Percentiles rank a stretch among this genome's conserved stretches.
Conservation (phyloP, 192 early-diverging fungal species). For the Backusella macrospora region DNA sequence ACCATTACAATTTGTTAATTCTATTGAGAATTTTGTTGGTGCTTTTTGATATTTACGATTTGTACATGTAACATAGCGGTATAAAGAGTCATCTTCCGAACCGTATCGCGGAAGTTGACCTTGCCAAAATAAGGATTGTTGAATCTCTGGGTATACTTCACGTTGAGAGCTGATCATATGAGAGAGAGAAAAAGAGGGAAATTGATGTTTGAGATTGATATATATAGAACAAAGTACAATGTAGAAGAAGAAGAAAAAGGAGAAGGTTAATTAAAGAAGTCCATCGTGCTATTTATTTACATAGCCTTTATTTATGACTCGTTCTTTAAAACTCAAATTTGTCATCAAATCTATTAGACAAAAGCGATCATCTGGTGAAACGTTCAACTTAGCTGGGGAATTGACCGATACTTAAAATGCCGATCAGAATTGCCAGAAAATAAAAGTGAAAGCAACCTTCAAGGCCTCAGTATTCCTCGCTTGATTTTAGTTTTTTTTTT, state of each 20-base stretch:
- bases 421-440: neutral
- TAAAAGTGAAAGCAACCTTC: neutral
- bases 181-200: neutral
- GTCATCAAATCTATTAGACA: neutral
- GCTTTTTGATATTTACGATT: conserved; percentile 13
- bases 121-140: neutral
- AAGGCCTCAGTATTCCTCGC: neutral
- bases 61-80: neutral
- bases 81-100: neutral
- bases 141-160: neutral
- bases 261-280: conserved; percentile 7
- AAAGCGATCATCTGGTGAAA: conserved; percentile 4
- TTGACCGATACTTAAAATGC: neutral
- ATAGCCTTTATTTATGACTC: neutral
- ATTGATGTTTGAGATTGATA: neutral
- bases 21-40: neutral
- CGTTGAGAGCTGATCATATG: neutral
- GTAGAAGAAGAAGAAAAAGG: neutral
- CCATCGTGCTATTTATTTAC: neutral
- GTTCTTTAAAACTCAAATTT: conserved; percentile 9
- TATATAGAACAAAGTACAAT: neutral
- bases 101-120: neutral
- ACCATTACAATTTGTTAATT: neutral
- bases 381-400: neutral
- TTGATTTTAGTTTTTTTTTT: neutral